Evolutionary conservation across 176 grass and related monocot species (phyloP), one percentile per base, ranked within the genome.

Genomic region (Canna indica): DNA sequence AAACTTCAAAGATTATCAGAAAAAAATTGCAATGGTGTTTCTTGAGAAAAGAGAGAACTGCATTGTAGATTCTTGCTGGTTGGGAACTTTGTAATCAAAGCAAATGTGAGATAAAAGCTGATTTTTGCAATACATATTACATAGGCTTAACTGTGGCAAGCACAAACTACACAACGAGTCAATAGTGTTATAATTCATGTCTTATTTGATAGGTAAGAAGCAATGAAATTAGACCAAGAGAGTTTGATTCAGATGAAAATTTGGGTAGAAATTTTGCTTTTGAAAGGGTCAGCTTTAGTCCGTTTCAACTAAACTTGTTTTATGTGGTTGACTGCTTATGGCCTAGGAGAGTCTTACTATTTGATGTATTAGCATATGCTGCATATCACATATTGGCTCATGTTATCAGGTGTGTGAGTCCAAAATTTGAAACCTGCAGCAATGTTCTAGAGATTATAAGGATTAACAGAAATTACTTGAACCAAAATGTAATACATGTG

Each of bases 211-310:
- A 11, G 41, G 50, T 9, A 54, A 54, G 0, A 54, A 18, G 50
- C 7, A 4, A 7, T 54, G 41, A 44, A 44, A 44, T 11, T 54
- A 54, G 17, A 25, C 22, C 15, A 54, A 54, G 50, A 54, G 50
- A 9, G 50, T 24, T 54, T 54, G 50, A 54, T 54, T 18, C 20
- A 22, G 16, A 15, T 18, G 18, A 65, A n/a, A 8, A 20, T 66
- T 66, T 39, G 2, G 20, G 63, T 66, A 66, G 34, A 66, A 41
- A 24, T 66, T 66, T 39, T 39, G 63, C 15, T 66, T 66, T 39
- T 38, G 18, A 17, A 38, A 66, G 7, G 63, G 9, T 38, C 17
- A 66, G 18, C 10, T 14, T 34, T 33, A 33, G 20, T 10, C 0
- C 63, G 25, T 66, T 66, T 66, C 22, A 38, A 38, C 39, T 66